Conservation (phyloP, 108 stramenopile species). For the Nitzschia sp. region DNA sequence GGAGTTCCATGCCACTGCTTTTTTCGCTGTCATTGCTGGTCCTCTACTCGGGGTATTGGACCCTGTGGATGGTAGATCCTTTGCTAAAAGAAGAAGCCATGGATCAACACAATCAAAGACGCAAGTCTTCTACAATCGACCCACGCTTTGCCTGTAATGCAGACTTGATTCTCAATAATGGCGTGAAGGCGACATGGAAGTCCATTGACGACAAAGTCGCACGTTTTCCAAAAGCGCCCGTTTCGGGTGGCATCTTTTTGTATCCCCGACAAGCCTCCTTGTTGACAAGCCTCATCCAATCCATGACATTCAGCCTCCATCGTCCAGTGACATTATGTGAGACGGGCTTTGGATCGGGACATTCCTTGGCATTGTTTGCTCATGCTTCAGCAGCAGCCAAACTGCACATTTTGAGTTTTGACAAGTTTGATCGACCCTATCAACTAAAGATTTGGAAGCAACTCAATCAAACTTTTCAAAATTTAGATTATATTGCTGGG, state of each 20-base stretch:
- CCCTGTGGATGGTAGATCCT: no score
- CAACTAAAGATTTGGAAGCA: slow-evolving; percentile 33
- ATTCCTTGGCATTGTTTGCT: slow-evolving; percentile 45
- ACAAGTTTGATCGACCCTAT: slow-evolving; percentile 59
- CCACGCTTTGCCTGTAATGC: neutral
- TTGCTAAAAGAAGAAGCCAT: no score
- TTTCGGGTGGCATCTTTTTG: slow-evolving; percentile 60
- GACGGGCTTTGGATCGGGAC: slow-evolving; percentile 62
- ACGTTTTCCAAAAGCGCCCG: slow-evolving; percentile 26
- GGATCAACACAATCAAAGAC: no score
- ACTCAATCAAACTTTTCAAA: slow-evolving; percentile 18
- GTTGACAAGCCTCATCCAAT: slow-evolving; percentile 19
- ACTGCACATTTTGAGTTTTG: slow-evolving; percentile 39
- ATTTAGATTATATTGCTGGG: slow-evolving; percentile 23
- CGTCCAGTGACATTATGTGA: slow-evolving; percentile 37
- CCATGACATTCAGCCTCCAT: neutral
- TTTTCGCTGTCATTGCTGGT: no score
- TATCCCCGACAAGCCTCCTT: slow-evolving; percentile 50
- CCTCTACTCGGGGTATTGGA: no score
- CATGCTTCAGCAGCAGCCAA: slow-evolving; percentile 3
- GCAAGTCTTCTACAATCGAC: neutral
- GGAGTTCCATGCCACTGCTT: no score
- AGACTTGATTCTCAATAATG: neutral
- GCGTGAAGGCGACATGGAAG: slow-evolving; percentile 20
- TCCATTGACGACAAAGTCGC: slow-evolving; percentile 28